Percentiles rank a stretch among this genome's conserved stretches.
phyloP scores from a whole-genome alignment of 2,329 filamentous ascomycete species.

The Sodiomyces alkalinus region DNA sequence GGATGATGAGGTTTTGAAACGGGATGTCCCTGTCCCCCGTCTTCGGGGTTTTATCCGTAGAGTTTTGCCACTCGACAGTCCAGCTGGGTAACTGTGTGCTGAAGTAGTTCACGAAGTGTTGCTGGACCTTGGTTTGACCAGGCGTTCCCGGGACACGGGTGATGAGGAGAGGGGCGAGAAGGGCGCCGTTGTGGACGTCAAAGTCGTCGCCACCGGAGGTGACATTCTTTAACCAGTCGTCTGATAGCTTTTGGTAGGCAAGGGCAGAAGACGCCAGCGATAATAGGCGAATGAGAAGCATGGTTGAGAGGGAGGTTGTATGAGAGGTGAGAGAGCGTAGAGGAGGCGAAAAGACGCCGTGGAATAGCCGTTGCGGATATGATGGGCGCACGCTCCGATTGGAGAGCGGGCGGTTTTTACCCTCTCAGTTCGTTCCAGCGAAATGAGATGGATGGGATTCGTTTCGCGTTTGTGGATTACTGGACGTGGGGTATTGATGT shows the following conservation, averaged over 20 bases:
- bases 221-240: slow-evolving; percentile 47
- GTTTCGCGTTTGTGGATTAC: too few species aligned
- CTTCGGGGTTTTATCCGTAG: slow-evolving; percentile 52
- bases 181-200: slow-evolving; percentile 46
- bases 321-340: neutral
- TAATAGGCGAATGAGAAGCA: slow-evolving; percentile 7
- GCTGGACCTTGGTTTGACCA: slow-evolving; percentile 48
- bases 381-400: too few species aligned
- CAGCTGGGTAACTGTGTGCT: slow-evolving; percentile 49
- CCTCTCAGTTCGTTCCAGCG: too few species aligned
- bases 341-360: too few species aligned
- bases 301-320: neutral
- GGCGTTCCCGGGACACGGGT: slow-evolving; percentile 61
- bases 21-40: slow-evolving; percentile 48
- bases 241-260: slow-evolving; percentile 36
- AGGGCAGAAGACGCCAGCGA: slow-evolving; percentile 12
- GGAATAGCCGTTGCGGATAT: too few species aligned
- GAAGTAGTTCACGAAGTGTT: slow-evolving; percentile 64
- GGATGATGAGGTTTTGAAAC: slow-evolving; percentile 64
- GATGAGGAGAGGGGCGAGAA: slow-evolving; percentile 63
- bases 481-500: too few species aligned
- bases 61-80: slow-evolving; percentile 61
- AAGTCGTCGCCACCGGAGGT: slow-evolving; percentile 52
- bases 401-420: too few species aligned
- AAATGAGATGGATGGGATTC: too few species aligned